Evolutionary conservation across 2,329 filamentous ascomycete species (phyloP), one percentile per base, ranked within the genome.

Genomic region (Hyphodiscus sp.): DNA sequence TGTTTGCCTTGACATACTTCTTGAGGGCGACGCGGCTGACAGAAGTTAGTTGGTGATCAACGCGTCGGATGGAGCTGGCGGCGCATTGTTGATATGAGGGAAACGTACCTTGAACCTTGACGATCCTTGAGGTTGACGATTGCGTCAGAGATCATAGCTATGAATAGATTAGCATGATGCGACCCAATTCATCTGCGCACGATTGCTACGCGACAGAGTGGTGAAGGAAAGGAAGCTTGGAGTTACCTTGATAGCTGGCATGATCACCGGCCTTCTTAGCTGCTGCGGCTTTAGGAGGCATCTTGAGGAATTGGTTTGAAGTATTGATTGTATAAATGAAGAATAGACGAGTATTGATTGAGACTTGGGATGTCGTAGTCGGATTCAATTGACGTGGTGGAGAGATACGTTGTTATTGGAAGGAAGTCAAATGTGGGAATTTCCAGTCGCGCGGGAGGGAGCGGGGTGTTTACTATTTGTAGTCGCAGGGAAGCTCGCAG

Each of bases 1-100:
- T 87, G 80, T 87, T 88, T 68, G 80, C 78, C 69, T 78, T 77
- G 62, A 89, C 82, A 70, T 88, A 88, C 71, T 88, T 88, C 79
- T 87, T 87, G 70, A 88, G 79, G 52, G 82, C 81, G 72, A 86
- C 82, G 68, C 85, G 85, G 63, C 69, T 71, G 52, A 47, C 41
- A 42, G 50, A 56, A 56, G 58, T 58, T 55, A 65, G 60, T 55
- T 45, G 49, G 10, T 19, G 30, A 29, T 26, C 23, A 8, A 8
- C 23, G 23, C 23, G 9, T 44, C n/a, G 38, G 45, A 20, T 50
- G 38, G 55, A 56, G 52, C 51, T 59, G 53, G 51, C n/a, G 58
- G 63, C 62, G 62, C 63, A 63, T 65, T 51, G 55, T 11, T 54
- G 43, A 33, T 7, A 52, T 33, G 29, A 20, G 42, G 33, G 43